Percentiles rank a stretch among this genome's conserved stretches.
These are phyloP conservation scores for Apiotrichum montevideense DNA, from an alignment of 1,284 basidiomycete genomes.

Conservation along the genomic window DNA sequence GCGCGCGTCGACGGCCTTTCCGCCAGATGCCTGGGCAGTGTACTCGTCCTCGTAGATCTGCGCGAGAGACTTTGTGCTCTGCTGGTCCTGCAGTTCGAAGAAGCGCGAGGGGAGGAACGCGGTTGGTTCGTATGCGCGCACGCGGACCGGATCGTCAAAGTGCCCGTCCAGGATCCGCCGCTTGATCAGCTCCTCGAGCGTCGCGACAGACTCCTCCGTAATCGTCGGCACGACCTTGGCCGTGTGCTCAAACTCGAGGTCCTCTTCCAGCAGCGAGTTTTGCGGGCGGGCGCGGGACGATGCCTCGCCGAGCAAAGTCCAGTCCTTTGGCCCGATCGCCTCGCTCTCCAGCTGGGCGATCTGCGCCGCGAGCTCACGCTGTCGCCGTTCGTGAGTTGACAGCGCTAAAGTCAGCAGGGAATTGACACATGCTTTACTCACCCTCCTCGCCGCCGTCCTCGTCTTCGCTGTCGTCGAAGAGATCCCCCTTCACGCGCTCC, in stretches of 20 bases:
- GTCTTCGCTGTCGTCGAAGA: slow-evolving; percentile 53
- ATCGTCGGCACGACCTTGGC: slow-evolving; percentile 81
- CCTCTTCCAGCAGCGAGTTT: slow-evolving; percentile 87
- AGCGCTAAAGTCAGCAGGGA: slow-evolving; percentile 25
- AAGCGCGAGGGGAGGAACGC: slow-evolving; percentile 85
- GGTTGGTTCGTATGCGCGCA: slow-evolving; percentile 69
- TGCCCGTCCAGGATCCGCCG: slow-evolving; percentile 73
- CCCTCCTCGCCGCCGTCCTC: slow-evolving; percentile 40
- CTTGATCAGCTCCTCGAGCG: slow-evolving; percentile 88
- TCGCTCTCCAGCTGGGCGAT: slow-evolving; percentile 53
- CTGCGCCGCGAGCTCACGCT: slow-evolving; percentile 50
- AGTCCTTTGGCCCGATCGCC: slow-evolving; percentile 63
- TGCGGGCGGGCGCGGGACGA: slow-evolving; percentile 73
- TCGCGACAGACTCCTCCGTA: slow-evolving; percentile 78
- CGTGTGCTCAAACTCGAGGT: slow-evolving; percentile 87
- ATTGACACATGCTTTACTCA: slow-evolving; percentile 14
- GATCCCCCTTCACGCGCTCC: slow-evolving; percentile 50
- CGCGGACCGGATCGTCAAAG: slow-evolving; percentile 87
- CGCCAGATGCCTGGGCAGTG: slow-evolving; percentile 54
- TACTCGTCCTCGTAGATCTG: slow-evolving; percentile 97
- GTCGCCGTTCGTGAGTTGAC: slow-evolving; percentile 52
- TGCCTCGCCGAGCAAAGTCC: slow-evolving; percentile 91
- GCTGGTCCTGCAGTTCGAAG: slow-evolving; percentile 83
- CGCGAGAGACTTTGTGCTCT: slow-evolving; percentile 80
- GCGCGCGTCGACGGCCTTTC: slow-evolving; percentile 60